Percentiles rank a stretch among this genome's conserved stretches.
These are phyloP conservation scores for Cladophialophora bantiana DNA, from an alignment of 2,329 filamentous ascomycete genomes.

Conservation along the genomic window DNA sequence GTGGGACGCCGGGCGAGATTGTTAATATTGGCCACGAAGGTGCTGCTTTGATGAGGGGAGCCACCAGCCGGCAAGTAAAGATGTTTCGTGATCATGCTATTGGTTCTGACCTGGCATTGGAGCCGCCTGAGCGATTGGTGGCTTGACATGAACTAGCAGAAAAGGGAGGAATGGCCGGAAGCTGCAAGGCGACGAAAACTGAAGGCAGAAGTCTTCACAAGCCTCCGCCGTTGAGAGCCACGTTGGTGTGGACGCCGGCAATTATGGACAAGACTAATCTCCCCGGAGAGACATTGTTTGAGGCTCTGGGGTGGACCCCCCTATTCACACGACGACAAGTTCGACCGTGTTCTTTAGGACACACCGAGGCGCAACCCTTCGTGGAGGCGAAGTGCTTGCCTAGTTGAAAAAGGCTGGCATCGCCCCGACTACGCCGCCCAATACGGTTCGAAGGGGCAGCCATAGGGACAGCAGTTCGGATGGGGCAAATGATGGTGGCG, in stretches of 20 bases:
- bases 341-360: background rate
- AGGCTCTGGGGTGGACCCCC: background rate
- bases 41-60: background rate
- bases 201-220: background rate
- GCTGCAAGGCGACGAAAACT: conserved; percentile 12
- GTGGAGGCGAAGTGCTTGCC: conserved; percentile 4
- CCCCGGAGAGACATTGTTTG: background rate
- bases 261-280: background rate
- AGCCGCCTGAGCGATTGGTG: background rate
- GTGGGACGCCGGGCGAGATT: background rate
- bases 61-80: background rate
- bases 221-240: background rate
- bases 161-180: background rate
- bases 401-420: background rate
- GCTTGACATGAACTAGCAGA: background rate
- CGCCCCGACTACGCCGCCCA: conserved; percentile 5
- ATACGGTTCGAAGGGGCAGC: background rate
- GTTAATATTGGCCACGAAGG: background rate
- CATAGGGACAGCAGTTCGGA: background rate
- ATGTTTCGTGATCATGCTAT: background rate
- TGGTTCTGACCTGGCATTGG: background rate
- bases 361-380: background rate
- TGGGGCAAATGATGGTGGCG: background rate
- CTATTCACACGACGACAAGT: background rate
- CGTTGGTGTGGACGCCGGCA: background rate